Evolutionary conservation across 371 early-diverging fungal genomes (phyloP).

Genomic region (Mortierella sp.): DNA sequence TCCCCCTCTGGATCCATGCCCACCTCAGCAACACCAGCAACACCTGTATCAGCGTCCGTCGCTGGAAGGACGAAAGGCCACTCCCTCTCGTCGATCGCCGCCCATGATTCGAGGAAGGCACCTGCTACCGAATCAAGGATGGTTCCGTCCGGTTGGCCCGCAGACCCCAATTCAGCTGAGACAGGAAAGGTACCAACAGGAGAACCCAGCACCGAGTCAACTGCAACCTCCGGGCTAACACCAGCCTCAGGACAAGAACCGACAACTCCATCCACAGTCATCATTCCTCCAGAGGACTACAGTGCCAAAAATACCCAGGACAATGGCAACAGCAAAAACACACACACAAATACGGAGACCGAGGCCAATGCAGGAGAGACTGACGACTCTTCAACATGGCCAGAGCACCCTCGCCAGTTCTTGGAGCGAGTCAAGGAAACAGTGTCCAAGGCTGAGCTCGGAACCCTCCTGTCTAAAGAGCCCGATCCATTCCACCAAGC

Average conservation of each 20-base stretch:
- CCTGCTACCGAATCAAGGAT: neutral
- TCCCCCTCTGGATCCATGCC: neutral
- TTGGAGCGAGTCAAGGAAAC: conserved; percentile 57
- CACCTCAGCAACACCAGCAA: conserved; percentile 1
- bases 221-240: neutral
- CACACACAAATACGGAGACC: neutral
- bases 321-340: neutral
- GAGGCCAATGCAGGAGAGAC: neutral
- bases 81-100: neutral
- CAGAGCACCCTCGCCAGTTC: conserved; percentile 47
- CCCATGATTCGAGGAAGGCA: neutral
- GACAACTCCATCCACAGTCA: neutral
- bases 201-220: neutral
- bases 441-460: conserved; percentile 60
- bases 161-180: neutral
- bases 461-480: conserved; percentile 60
- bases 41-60: neutral
- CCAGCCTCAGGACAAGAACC: neutral
- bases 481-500: conserved; percentile 60
- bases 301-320: neutral
- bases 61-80: neutral
- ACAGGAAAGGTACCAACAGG: conserved; percentile 1
- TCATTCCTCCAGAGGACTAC: neutral
- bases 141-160: neutral
- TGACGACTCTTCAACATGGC: conserved; percentile 21